Evolutionary conservation across 2,329 filamentous ascomycete genomes (phyloP), one percentile per base, ranked within the genome.

Genomic region (Aureobasidium musti): DNA sequence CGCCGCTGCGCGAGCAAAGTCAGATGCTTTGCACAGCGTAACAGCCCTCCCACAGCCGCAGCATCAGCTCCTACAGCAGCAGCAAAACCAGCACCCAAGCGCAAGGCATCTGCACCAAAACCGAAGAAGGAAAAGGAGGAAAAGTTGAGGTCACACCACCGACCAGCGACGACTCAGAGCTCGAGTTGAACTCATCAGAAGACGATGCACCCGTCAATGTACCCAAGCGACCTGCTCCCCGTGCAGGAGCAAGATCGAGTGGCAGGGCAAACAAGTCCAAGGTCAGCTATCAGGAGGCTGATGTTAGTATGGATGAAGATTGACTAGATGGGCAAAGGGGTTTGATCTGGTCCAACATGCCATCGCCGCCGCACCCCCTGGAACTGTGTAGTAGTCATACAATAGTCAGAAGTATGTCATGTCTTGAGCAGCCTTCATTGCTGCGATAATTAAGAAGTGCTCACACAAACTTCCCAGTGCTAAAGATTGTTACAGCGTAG

Each of bases 131-230:
- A 74, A 71, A 76, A 72, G 70, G 71, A 74, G 47, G 72, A 73
- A 49, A 78, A 67, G 71, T 71, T 33, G 79, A 76, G n/a, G 76
- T 77, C 56, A 82, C 79, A 37, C 81, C 80, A 21, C 79, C 77
- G 65, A 71, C 77, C 14, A 77, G 77, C 56, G 74, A 77, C 52
- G 77, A 78, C 17, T 72, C 72, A 14, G 74, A 74, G 17, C 75
- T 77, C 49, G 73, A 73, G 61, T 76, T 81, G 69, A 76, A 77
- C 67, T 67, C 68, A 2, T 50, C 30, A 43, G 61, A 64, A 33
- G 61, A 64, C 7, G 61, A 64, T 13, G 61, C 35, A 11, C 35
- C 61, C 8, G 33, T 17, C 10, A 23, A 19, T n/a, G 57, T 17
- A 21, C 41, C 45, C 14, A 64, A 64, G 23, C 49, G 64, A 50